Conservation (phyloP, 257 asterid species). For the Salvia hispanica region DNA sequence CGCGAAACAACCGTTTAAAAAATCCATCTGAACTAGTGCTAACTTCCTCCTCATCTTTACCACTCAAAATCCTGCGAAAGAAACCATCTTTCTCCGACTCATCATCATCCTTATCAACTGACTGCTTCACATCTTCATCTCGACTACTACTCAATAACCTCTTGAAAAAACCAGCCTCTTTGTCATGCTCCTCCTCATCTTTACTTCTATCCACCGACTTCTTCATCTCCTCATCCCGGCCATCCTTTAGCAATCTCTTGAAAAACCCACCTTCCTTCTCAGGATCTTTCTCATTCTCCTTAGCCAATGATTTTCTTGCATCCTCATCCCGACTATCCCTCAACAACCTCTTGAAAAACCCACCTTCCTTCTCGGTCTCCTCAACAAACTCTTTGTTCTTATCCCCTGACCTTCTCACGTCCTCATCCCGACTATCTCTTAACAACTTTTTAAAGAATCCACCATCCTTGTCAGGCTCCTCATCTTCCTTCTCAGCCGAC, state of each 20-base stretch:
- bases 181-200: slow-evolving; percentile 58
- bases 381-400: slow-evolving; percentile 59
- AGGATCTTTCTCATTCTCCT: slow-evolving; percentile 51
- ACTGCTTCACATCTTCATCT: slow-evolving; percentile 62
- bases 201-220: slow-evolving; percentile 54
- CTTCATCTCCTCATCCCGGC: slow-evolving; percentile 72
- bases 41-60: slow-evolving; percentile 61
- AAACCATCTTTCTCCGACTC: slow-evolving; percentile 80
- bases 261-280: slow-evolving; percentile 74
- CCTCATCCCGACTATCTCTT: slow-evolving; percentile 79
- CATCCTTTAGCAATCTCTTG: slow-evolving; percentile 76
- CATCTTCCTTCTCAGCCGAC: slow-evolving; percentile 74
- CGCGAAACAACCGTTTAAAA: slow-evolving; percentile 69
- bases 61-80: slow-evolving; percentile 63
- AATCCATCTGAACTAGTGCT: slow-evolving; percentile 48
- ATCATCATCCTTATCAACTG: slow-evolving; percentile 62
- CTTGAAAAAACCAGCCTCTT: slow-evolving; percentile 69
- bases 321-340: slow-evolving; percentile 58
- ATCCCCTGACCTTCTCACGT: slow-evolving; percentile 50
- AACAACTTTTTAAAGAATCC: slow-evolving; percentile 79
- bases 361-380: slow-evolving; percentile 62
- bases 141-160: slow-evolving; percentile 63
- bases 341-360: slow-evolving; percentile 63
- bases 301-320: slow-evolving; percentile 35
- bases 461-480: slow-evolving; percentile 71